Base-by-base conservation (phyloP, 371 early-diverging fungal species). In the Rhizomucor miehei region DNA sequence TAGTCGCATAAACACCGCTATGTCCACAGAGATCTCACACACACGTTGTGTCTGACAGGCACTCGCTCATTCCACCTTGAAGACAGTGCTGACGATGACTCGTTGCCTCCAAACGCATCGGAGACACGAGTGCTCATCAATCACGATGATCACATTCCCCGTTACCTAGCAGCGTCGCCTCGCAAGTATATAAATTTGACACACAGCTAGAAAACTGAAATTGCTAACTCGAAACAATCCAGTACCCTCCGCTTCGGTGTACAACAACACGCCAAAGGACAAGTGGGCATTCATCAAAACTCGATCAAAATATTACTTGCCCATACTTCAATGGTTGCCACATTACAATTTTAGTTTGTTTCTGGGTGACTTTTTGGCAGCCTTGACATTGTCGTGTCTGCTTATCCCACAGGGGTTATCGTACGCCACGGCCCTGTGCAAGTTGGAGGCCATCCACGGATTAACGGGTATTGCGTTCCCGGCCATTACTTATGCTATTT, bases 341-440 rank as follows among this genome's bases (percentile, higher is more conserved):
- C 64, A 69, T 19, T 95, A 94, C 73, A 71, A 66, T 24, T 48
- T 69, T 43, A 57, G 71, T 6, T 56, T 75, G 3, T 66, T 76
- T 57, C 56, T 68, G 66, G 62, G 76, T 34, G 95, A 96, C 65
- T 59, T 90, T 17, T 63, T 91, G 16, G 93, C 97, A 11, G 95
- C 93, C 19, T 66, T 92, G 45, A 93, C 94, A 8, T 84, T 95
- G 6, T 86, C 94, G 6, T 91, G 89, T 52, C 62, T 95, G 66
- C 73, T 95, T 57, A 83, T 96, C 21, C 96, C 95, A 3, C 93
- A 92, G 66, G 86, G 84, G 35, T 72, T 97, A 48, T 91, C 94
- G n/a, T 97, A 97, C 69, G 91, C 94, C 8, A 81, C 89, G 8
- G 85, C 86, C 4, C 71, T 97, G 40, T 89, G 93, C 35, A 83